Percentiles rank a stretch among this genome's conserved stretches.
Conservation (phyloP, 2,329 filamentous ascomycete species). For the Alternaria brassicae region DNA sequence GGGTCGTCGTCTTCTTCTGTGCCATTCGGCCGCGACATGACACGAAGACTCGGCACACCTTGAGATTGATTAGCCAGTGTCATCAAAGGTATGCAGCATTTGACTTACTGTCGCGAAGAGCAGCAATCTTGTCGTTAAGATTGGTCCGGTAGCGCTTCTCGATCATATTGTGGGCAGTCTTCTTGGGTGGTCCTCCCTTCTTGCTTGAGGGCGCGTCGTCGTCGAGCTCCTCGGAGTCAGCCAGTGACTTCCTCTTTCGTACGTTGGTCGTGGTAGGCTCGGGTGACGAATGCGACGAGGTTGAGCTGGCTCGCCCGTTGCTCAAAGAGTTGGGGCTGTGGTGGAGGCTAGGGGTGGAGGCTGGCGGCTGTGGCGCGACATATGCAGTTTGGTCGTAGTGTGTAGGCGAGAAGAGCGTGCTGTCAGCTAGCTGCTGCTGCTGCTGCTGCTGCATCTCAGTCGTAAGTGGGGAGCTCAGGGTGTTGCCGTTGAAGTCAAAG, state of each 20-base stretch:
- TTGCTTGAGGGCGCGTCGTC: slow-evolving; percentile 60
- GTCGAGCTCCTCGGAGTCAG: slow-evolving; percentile 66
- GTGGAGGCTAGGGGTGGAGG: slow-evolving; percentile 47
- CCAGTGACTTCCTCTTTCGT: slow-evolving; percentile 51
- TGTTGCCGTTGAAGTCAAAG: slow-evolving; percentile 44
- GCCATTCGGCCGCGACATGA: slow-evolving; percentile 68
- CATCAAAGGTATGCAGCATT: not conserved
- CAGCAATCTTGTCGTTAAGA: slow-evolving; percentile 95
- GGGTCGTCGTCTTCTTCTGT: slow-evolving; percentile 82
- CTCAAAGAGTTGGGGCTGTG: slow-evolving; percentile 48
- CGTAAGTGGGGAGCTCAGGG: slow-evolving; percentile 43
- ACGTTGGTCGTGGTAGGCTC: slow-evolving; percentile 50
- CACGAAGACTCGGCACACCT: slow-evolving; percentile 80
- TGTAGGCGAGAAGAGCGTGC: slow-evolving; percentile 36
- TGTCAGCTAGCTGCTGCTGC: slow-evolving; percentile 32
- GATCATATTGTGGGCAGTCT: slow-evolving; percentile 97
- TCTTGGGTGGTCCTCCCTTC: slow-evolving; percentile 71
- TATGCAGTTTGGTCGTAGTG: slow-evolving; percentile 36
- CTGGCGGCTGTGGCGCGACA: slow-evolving; percentile 33
- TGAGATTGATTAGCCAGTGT: not conserved
- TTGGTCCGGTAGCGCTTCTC: slow-evolving; percentile 97
- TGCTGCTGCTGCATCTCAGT: slow-evolving; percentile 36
- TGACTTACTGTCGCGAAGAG: slow-evolving; percentile 76
- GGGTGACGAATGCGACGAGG: slow-evolving; percentile 68
- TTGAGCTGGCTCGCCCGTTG: slow-evolving; percentile 44